Evolutionary conservation across 176 grass and related monocot genomes (phyloP), one percentile per base, ranked within the genome.

Genomic region (Ensete ventricosum): DNA sequence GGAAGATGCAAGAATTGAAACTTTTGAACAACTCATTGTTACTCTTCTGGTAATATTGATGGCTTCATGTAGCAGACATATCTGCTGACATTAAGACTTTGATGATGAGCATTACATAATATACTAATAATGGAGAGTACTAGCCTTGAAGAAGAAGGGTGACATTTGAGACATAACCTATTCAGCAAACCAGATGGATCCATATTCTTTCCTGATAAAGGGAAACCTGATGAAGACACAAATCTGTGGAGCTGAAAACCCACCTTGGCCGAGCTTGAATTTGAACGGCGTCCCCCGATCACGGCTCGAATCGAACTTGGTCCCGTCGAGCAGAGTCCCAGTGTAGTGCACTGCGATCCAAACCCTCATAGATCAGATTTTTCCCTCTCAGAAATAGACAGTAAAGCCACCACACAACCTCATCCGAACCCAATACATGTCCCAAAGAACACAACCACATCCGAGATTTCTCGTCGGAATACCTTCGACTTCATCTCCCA

Each of bases 401-500:
- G 34, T 43, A 43, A 43, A 43, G 34, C 34, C 34, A 43, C 4
- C 34, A 43, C 34, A 55, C 12, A 1, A 55, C 12, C 2, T 55
- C 54, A 14, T 77, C 14, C 23, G 14, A 70, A 53, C 25, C 0
- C 3, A 64, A 69, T 69, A 68, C 8, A 16, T 53, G 26, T 16
- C 80, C 55, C 29, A 11, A 25, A 87, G 8, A 24, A 34, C n/a
- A 7, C n/a, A 50, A 73, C 29, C 9, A 73, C 5, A 9, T 12
- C 12, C 34, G 4, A 43, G 34, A 43, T 43, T 43, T 43, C 34
- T 43, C 70, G 54, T 54, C 52, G 26, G 17, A 7, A 20, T 79
- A 96, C 92, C 92, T 92, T 96, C 92, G 50, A 96, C 92, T 82
- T 96, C 89, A 74, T 96, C 92, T 77, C 92, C 92, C 71, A 87